A percentile compares a stretch with the other conserved stretches of the same genome.
Conservation (phyloP, 768 basidiomycete genomes). For the Dioszegia crocea region DNA sequence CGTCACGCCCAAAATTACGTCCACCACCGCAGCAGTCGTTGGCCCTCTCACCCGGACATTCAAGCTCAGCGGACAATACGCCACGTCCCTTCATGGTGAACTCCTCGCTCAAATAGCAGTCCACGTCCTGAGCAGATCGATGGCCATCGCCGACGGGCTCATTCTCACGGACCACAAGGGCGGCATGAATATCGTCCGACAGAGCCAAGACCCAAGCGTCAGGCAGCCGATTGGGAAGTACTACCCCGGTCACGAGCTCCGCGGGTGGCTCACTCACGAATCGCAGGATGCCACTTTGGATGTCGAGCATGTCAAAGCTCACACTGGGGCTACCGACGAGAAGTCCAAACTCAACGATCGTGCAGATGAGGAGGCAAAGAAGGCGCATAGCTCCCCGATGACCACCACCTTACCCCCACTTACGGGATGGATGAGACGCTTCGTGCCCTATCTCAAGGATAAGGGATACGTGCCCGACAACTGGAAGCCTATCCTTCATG, state of each 20-base stretch:
- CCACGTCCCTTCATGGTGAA: conserved; percentile 14
- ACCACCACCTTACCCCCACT: conserved; percentile 3
- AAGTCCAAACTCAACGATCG: conserved; percentile 12
- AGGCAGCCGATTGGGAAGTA: neutral
- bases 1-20: neutral
- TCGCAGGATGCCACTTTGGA: neutral
- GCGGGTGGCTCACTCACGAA: neutral
- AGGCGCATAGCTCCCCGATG: neutral
- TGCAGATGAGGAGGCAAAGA: conserved; percentile 10
- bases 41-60: conserved; percentile 1
- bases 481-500: neutral
- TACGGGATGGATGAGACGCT: conserved; percentile 10
- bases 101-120: conserved; percentile 3
- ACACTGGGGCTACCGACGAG: conserved; percentile 13
- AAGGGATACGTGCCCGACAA: conserved; percentile 16
- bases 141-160: too few species aligned
- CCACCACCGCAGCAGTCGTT: conserved; percentile 13
- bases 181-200: neutral
- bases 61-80: conserved; percentile 4
- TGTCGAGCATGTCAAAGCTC: conserved; percentile 17
- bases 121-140: neutral
- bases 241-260: conserved; percentile 1
- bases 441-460: neutral
- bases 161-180: conserved; percentile 11
- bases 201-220: neutral